Conservation (phyloP, 179 eudicot species). For the Vitellaria paradoxa region DNA sequence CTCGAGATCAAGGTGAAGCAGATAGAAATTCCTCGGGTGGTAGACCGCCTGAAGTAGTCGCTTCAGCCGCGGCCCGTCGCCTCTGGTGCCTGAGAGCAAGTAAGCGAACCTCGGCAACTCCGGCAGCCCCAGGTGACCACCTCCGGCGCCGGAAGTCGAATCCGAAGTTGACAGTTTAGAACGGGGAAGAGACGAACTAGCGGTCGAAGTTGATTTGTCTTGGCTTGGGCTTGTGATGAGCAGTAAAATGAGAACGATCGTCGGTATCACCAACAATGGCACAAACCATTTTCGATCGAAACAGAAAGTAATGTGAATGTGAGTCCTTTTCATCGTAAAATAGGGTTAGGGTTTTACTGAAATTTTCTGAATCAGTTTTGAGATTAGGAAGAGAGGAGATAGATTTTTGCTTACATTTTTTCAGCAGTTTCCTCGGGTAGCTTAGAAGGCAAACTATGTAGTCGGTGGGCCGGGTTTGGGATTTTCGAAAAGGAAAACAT, state of each 20-base stretch:
- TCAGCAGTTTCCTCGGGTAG: too few species aligned
- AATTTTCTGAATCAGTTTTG: not conserved
- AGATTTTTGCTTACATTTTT: not conserved
- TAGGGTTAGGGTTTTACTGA: slow-evolving; percentile 17
- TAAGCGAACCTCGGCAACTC: slow-evolving; percentile 67
- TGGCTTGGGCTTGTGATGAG: slow-evolving; percentile 13
- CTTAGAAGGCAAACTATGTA: too few species aligned
- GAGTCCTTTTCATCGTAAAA: slow-evolving; percentile 17
- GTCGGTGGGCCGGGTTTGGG: too few species aligned
- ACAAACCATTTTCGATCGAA: slow-evolving; percentile 36
- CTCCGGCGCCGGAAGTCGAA: slow-evolving; percentile 7
- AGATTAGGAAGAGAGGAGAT: not conserved
- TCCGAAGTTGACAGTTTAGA: slow-evolving; percentile 10
- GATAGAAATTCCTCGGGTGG: slow-evolving; percentile 78
- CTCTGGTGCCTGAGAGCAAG: slow-evolving; percentile 59
- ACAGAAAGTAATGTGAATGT: slow-evolving; percentile 16
- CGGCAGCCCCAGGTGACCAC: slow-evolving; percentile 26
- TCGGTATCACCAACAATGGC: slow-evolving; percentile 16
- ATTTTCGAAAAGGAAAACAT: too few species aligned
- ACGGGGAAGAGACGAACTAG: slow-evolving; percentile 13
- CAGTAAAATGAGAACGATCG: slow-evolving; percentile 30
- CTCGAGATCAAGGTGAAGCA: slow-evolving; percentile 72
- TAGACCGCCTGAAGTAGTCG: slow-evolving; percentile 69
- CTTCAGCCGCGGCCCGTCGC: slow-evolving; percentile 47
- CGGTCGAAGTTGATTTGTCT: not conserved